Evolutionary conservation across 352 stramenopile species (phyloP).

Genomic region (Pythium utonaiense): DNA sequence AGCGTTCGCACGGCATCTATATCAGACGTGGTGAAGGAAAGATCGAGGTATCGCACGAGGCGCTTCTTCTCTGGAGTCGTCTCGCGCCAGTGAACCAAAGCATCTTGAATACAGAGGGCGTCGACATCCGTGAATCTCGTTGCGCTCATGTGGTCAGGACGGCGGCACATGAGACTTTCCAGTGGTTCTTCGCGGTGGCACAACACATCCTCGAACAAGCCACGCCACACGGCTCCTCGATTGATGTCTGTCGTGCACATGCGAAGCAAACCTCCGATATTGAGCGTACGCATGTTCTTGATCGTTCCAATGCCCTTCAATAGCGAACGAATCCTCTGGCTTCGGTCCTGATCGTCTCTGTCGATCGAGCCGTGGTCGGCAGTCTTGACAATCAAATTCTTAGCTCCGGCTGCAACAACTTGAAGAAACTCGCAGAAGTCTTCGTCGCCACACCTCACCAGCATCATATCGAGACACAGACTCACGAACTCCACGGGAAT

Average conservation of each 20-base stretch:
- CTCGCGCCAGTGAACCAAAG: background rate
- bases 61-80: background rate
- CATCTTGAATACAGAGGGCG: background rate
- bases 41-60: background rate
- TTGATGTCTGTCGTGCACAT: background rate
- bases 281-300: background rate
- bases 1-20: background rate
- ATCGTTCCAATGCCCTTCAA: background rate
- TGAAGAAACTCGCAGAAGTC: background rate
- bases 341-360: background rate
- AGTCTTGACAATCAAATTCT: background rate
- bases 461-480: background rate
- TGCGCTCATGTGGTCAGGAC: background rate
- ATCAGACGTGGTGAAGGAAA: background rate
- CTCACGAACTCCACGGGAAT: background rate
- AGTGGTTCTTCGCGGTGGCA: background rate
- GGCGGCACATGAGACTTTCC: background rate
- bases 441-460: background rate
- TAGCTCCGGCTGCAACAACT: background rate
- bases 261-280: background rate
- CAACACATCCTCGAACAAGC: background rate
- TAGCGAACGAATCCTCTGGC: background rate
- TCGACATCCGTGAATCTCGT: background rate
- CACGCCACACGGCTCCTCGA: background rate
- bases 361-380: background rate